A percentile compares a stretch with the other conserved stretches of the same genome.
These are phyloP conservation scores for Petunia hybrid DNA, from an alignment of 305 asterid species.

Conservation along the genomic window DNA sequence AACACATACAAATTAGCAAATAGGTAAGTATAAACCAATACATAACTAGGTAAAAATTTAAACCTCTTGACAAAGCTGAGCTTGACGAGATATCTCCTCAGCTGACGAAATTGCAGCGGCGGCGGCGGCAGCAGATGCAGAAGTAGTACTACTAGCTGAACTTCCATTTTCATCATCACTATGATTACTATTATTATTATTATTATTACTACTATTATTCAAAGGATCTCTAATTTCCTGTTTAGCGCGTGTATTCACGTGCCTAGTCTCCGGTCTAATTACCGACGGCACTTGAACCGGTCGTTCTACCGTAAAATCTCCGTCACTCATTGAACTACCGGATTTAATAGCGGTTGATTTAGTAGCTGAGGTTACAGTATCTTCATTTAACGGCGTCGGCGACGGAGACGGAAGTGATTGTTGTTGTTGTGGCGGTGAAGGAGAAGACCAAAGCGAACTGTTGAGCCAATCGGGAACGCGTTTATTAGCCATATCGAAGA, in stretches of 20 bases:
- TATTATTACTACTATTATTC: slow-evolving; percentile 44
- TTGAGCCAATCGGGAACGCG: slow-evolving; percentile 95
- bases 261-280: slow-evolving; percentile 38
- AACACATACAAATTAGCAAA: no score
- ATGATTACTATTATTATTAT: slow-evolving; percentile 36
- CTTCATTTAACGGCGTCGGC: slow-evolving; percentile 30
- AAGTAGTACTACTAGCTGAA: slow-evolving; percentile 42
- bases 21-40: slow-evolving; percentile 4
- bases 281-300: slow-evolving; percentile 52
- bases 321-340: neutral
- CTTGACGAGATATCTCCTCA: slow-evolving; percentile 42
- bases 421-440: slow-evolving; percentile 41
- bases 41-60: neutral
- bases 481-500: slow-evolving; percentile 53
- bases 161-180: slow-evolving; percentile 61
- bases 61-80: slow-evolving; percentile 83
- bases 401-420: slow-evolving; percentile 38
- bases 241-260: slow-evolving; percentile 39
- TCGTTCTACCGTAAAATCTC: slow-evolving; percentile 41
- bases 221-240: slow-evolving; percentile 66
- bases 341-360: slow-evolving; percentile 29
- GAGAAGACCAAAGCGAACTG: slow-evolving; percentile 87
- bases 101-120: slow-evolving; percentile 39
- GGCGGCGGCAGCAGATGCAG: slow-evolving; percentile 39
- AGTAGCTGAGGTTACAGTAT: slow-evolving; percentile 34